Percentiles rank a stretch among this genome's conserved stretches.
Evolutionary conservation across 305 asterid genomes (phyloP).

Genomic region (Solanum chacoense): DNA sequence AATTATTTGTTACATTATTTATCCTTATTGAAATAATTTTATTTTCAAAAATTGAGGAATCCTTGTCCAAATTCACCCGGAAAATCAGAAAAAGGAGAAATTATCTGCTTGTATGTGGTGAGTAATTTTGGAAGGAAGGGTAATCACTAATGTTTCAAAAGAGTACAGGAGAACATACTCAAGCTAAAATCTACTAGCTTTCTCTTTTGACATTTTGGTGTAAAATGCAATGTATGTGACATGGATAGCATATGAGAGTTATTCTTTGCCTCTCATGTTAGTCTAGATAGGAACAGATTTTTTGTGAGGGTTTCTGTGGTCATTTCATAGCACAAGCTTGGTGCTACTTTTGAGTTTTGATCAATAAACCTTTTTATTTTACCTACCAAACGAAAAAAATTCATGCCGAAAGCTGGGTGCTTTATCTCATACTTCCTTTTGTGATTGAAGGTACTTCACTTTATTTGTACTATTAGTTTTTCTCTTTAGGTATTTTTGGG

Average conservation of each 20-base stretch:
- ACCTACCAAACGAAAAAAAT: neutral
- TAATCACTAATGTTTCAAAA: neutral
- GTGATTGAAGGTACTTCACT: neutral
- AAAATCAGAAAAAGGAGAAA: neutral
- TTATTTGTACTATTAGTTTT: neutral
- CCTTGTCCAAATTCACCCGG: neutral
- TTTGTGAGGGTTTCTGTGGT: neutral
- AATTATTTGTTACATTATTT: neutral
- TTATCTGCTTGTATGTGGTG: neutral
- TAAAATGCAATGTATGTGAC: neutral
- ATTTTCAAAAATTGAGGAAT: neutral
- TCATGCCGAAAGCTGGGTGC: neutral
- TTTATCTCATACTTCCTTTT: neutral
- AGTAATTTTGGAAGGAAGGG: neutral
- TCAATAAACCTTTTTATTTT: neutral
- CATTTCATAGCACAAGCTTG: neutral
- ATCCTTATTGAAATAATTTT: neutral
- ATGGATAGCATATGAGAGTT: neutral
- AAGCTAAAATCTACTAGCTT: neutral
- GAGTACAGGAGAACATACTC: neutral
- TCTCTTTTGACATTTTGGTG: neutral
- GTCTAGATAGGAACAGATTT: neutral
- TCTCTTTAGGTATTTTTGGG: neutral
- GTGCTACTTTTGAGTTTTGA: neutral
- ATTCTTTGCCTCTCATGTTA: neutral